A percentile compares a stretch with the other conserved stretches of the same genome.
phyloP scores from a whole-genome alignment of 2,329 filamentous ascomycete species.

The Cryphonectria japonica region DNA sequence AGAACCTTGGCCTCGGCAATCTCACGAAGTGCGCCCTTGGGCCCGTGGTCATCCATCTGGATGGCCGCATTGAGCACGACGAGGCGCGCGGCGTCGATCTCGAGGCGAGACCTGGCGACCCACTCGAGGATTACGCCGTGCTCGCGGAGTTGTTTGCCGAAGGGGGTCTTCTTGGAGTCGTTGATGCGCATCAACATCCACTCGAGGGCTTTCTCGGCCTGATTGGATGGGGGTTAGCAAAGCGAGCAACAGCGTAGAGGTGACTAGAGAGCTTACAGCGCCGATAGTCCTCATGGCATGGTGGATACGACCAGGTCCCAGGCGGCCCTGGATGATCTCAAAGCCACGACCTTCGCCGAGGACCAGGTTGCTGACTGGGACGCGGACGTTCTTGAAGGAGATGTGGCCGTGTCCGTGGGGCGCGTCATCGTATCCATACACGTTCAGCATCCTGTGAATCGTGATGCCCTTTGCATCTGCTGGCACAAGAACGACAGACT shows the following conservation, averaged over 20 bases:
- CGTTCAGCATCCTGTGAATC: slow-evolving; percentile 90
- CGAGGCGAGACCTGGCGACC: slow-evolving; percentile 88
- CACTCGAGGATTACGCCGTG: slow-evolving; percentile 96
- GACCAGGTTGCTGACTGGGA: slow-evolving; percentile 82
- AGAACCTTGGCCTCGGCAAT: slow-evolving; percentile 96
- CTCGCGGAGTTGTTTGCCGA: slow-evolving; percentile 82
- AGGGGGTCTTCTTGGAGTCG: slow-evolving; percentile 87
- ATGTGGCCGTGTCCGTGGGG: slow-evolving; percentile 97
- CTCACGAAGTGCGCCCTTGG: slow-evolving; percentile 88
- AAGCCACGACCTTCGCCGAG: slow-evolving; percentile 94
- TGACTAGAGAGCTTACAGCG: slow-evolving; percentile 55
- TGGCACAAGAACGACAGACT: slow-evolving; percentile 91
- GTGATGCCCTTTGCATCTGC: slow-evolving; percentile 81
- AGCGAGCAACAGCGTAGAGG: not conserved
- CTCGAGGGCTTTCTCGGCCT: slow-evolving; percentile 87
- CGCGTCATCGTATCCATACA: slow-evolving; percentile 98
- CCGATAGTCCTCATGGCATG: slow-evolving; percentile 97
- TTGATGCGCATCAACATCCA: slow-evolving; percentile 96
- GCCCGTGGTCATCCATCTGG: slow-evolving; percentile 87
- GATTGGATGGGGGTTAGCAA: not conserved
- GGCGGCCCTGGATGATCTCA: slow-evolving; percentile 96
- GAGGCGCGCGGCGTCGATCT: slow-evolving; percentile 90
- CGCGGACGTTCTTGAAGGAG: slow-evolving; percentile 84
- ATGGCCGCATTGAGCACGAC: slow-evolving; percentile 93
- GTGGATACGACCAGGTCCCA: slow-evolving; percentile 95